A percentile compares a stretch with the other conserved stretches of the same genome.
These are phyloP conservation scores for Teunomyces gatunensis DNA, from an alignment of 805 yeast genomes.

Conservation along the genomic window DNA sequence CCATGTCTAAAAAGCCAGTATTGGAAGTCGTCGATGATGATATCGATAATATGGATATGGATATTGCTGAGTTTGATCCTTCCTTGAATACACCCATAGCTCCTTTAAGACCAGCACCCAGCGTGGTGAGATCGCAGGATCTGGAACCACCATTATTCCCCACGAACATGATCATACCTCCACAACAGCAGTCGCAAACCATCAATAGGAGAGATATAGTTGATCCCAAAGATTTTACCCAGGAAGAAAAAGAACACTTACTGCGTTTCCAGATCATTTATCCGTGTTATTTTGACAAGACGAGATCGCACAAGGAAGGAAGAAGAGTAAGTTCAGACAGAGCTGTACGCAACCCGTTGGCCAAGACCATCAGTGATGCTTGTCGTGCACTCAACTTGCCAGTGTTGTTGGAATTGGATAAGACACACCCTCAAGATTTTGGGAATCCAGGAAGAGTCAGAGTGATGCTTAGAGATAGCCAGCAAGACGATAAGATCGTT, in stretches of 20 bases:
- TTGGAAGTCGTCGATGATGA: slow-evolving; percentile 81
- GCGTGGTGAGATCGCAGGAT: slow-evolving; percentile 62
- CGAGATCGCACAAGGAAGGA: slow-evolving; percentile 74
- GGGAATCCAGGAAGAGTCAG: slow-evolving; percentile 97
- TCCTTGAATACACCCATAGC: slow-evolving; percentile 65
- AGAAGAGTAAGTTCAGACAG: slow-evolving; percentile 68
- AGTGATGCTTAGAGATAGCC: slow-evolving; percentile 53
- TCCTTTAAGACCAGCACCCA: slow-evolving; percentile 57
- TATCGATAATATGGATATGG: slow-evolving; percentile 91
- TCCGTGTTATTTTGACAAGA: slow-evolving; percentile 88
- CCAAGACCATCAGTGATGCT: slow-evolving; percentile 79
- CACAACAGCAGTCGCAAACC: slow-evolving; percentile 10
- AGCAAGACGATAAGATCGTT: slow-evolving; percentile 36
- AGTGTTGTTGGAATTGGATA: slow-evolving; percentile 69
- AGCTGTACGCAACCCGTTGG: slow-evolving; percentile 86
- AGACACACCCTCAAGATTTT: slow-evolving; percentile 93
- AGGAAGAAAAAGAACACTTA: slow-evolving; percentile 62
- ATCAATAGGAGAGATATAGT: slow-evolving; percentile 17
- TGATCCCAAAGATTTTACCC: slow-evolving; percentile 38
- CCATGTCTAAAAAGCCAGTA: slow-evolving; percentile 52
- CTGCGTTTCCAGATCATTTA: slow-evolving; percentile 72
- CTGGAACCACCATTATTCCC: slow-evolving; percentile 25
- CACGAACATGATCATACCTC: slow-evolving; percentile 21
- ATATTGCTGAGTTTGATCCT: slow-evolving; percentile 85
- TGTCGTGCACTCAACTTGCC: slow-evolving; percentile 40